Base-by-base conservation (phyloP, 2,329 filamentous ascomycete species). In the Sporothrix brunneoviolacea region DNA sequence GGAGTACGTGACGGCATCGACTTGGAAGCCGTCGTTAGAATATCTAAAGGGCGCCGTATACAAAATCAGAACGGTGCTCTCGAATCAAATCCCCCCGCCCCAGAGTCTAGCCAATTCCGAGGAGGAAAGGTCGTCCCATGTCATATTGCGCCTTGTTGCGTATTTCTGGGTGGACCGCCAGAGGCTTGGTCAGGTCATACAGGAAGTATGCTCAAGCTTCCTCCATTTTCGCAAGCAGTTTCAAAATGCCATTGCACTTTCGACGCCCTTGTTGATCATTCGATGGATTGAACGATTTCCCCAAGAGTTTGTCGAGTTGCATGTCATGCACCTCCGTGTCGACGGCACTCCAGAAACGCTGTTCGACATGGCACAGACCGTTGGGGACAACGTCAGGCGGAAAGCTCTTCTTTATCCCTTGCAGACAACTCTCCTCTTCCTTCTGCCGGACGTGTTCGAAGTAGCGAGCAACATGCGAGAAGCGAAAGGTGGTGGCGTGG, bases 401-500 rank as follows among this genome's bases (percentile, higher is more conserved):
- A 79, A 74, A 56, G 71, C 71, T 4, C 66, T 79, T 28, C 67
- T 84, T 18, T 82, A 76, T 57, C 81, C 82, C 15, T 70, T 86
- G 46, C 83, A 86, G 61, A 80, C 75, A 2, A 73, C 76, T 12
- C 66, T 86, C 4, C 65, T 86, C 9, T 76, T 86, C 52, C 70
- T 86, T 8, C 67, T 84, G 8, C 83, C 83, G 4, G 83, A 86
- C 57, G 79, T 86, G 6, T 86, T 86, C 56, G 80, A 84, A 63
- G 80, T 85, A 30, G 82, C 82, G 22, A 83, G 80, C 63, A 83
- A 83, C 62, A 70, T 86, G 62, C 74, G 80, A 52, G 81, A 84
- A 55, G 74, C 75, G 27, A 84, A 83, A 62, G 78, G 75, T 57
- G 72, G 73, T 49, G 75, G 77, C 57, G 77, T 85, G 63, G 71